Base-by-base conservation (phyloP, 768 basidiomycete genomes). In the Russula sp. region DNA sequence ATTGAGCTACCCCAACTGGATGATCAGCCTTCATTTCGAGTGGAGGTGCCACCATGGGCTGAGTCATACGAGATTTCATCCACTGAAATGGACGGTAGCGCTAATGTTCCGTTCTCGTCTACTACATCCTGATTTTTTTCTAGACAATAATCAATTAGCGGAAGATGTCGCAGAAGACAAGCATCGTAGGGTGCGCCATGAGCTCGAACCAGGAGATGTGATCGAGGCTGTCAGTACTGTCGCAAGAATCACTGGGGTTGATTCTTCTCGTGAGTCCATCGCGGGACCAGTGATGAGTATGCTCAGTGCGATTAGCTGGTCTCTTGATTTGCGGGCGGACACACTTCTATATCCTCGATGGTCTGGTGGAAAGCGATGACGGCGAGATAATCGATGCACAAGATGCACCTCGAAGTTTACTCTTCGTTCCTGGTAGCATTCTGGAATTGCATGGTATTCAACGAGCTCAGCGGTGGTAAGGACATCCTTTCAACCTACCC, bases 261-360 rank as follows among this genome's bases (percentile, higher is more conserved):
- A 97, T 72, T 91, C 92, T 16, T 92, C 87, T 62, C 93, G 93
- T 94, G 65, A 70, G 88, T 77, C 1, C 29, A 50, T 36, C 22
- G 18, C 60, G 0, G 13, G 47, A 41, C 47, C 61, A 34, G 39
- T 50, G 47, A 42, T 34, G 43, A 42, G 18, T 47, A 16, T 9
- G 13, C 55, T 56, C 25, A 55, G 38, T 4, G 25, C 13, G 43
- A 46, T 41, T 67, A 88, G 93, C 93, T 59, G 94, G 95, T 0
- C 78, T 97, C 8, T 77, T 98, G 29, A 94, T 98, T 53, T 81
- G 94, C 16, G 95, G 93, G 13, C 82, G 81, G 48, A 86, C 84
- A 2, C 90, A 94, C 68, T 72, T 97, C 7, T 98, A 97, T 67
- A 88, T 97, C 79, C 73, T 96, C 16, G 93, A 98, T 66, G 93